phyloP scores from a whole-genome alignment of 306 rosid genomes.

The Mimosa pudica region DNA sequence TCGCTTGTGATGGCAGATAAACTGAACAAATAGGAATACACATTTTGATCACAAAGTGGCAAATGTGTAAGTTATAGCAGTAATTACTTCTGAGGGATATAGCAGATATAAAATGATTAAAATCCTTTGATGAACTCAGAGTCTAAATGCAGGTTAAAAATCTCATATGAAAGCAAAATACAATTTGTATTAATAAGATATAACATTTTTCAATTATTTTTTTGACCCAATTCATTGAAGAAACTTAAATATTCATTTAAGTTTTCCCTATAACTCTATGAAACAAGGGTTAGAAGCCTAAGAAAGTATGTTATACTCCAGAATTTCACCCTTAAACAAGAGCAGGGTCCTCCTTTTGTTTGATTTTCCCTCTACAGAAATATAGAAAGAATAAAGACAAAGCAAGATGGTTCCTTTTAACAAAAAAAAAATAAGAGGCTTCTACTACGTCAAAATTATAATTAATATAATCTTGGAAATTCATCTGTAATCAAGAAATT shows the following conservation, averaged over 20 bases:
- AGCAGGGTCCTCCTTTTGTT: neutral
- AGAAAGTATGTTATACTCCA: neutral
- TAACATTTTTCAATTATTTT: neutral
- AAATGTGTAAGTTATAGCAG: neutral
- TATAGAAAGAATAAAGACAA: neutral
- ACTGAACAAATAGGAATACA: neutral
- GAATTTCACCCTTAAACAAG: neutral
- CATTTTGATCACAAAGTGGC: neutral
- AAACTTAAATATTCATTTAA: neutral
- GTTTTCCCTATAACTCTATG: neutral
- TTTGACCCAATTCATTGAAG: neutral
- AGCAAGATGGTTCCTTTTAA: neutral
- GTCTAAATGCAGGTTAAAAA: neutral
- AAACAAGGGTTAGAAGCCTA: neutral
- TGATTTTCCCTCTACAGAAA: neutral
- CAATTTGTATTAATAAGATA: neutral
- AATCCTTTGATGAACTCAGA: neutral
- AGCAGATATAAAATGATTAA: neutral
- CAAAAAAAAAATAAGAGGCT: neutral
- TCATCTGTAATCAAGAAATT: conserved; percentile 8
- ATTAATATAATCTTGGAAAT: conserved; percentile 19
- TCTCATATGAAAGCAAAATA: neutral
- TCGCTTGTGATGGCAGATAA: neutral
- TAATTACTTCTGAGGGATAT: neutral
- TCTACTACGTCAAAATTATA: neutral